A percentile compares a stretch with the other conserved stretches of the same genome.
Conservation (phyloP, 106 monocot genomes). For the Platanthera guangdongensis region DNA sequence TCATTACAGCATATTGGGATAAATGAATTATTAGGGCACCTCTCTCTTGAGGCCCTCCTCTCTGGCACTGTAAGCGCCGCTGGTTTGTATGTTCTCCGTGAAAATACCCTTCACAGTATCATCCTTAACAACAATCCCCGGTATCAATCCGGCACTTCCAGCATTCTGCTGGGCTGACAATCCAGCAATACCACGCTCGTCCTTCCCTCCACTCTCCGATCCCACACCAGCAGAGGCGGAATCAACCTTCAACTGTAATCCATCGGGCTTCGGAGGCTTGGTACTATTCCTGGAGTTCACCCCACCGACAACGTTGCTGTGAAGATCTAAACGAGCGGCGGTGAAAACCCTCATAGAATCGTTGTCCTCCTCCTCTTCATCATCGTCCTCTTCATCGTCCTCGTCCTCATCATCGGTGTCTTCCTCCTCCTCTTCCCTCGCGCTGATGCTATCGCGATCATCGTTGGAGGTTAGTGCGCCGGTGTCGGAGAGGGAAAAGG, state of each 20-base stretch:
- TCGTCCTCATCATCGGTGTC: slow-evolving; percentile 31
- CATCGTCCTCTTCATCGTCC: slow-evolving; percentile 45
- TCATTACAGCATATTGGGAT: too few relatives aligned
- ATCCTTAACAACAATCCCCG: slow-evolving; percentile 73
- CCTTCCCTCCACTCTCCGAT: slow-evolving; percentile 13
- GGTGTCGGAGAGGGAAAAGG: slow-evolving; percentile 40
- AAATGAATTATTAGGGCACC: slow-evolving; percentile 18
- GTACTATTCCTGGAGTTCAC: slow-evolving; percentile 22
- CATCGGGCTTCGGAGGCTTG: slow-evolving; percentile 67
- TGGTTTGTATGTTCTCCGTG: slow-evolving; percentile 93
- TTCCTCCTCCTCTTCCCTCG: slow-evolving; percentile 50
- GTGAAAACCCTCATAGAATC: slow-evolving; percentile 76
- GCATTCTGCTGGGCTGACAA: slow-evolving; percentile 6
- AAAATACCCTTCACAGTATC: slow-evolving; percentile 85
- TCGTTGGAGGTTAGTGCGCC: slow-evolving; percentile 50
- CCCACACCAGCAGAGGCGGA: slow-evolving; percentile 16
- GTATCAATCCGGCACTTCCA: slow-evolving; percentile 11
- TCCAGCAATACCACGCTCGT: slow-evolving; percentile 16
- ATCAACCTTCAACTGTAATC: slow-evolving; percentile 18
- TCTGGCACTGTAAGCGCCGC: slow-evolving; percentile 88
- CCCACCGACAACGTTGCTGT: slow-evolving; percentile 3
- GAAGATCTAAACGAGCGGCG: slow-evolving; percentile 45
- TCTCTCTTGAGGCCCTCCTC: slow-evolving; percentile 94
- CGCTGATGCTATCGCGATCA: slow-evolving; percentile 52
- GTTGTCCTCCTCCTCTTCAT: slow-evolving; percentile 42